Percentiles rank a stretch among this genome's conserved stretches.
Evolutionary conservation across 805 yeast species (phyloP).

Genomic region (Kodamaea lidongshanica): DNA sequence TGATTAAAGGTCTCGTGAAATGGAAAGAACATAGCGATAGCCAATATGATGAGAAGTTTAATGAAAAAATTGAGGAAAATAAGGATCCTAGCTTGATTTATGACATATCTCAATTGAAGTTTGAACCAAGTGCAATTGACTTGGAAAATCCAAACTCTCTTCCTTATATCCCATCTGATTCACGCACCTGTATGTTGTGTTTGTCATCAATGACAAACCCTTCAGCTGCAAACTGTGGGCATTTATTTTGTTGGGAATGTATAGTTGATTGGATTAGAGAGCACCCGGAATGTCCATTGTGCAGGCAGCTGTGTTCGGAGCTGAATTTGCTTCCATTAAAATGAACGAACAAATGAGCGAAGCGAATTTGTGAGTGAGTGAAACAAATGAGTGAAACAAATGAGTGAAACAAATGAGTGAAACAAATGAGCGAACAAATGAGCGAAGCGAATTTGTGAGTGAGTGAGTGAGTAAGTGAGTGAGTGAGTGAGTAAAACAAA

Average conservation of each 20-base stretch:
- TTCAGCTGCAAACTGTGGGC: slow-evolving; percentile 85
- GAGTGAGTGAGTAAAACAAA: no score
- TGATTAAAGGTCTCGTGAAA: slow-evolving; percentile 37
- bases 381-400: no score
- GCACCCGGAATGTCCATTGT: slow-evolving; percentile 84
- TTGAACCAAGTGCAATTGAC: slow-evolving; percentile 37
- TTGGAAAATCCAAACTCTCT: slow-evolving; percentile 51
- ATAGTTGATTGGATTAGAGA: slow-evolving; percentile 86
- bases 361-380: neutral
- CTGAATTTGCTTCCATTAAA: slow-evolving; percentile 58
- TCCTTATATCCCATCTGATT: slow-evolving; percentile 62
- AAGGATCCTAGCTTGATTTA: slow-evolving; percentile 1
- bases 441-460: no score
- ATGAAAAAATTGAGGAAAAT: slow-evolving; percentile 4
- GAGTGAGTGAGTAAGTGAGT: no score
- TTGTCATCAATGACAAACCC: slow-evolving; percentile 76
- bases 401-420: no score
- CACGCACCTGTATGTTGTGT: slow-evolving; percentile 82
- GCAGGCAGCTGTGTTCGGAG: slow-evolving; percentile 64
- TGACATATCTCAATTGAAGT: slow-evolving; percentile 8
- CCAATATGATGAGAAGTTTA: slow-evolving; percentile 8
- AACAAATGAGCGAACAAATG: no score
- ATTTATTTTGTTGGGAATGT: slow-evolving; percentile 88
- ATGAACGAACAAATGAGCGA: slow-evolving; percentile 14
- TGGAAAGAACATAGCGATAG: slow-evolving; percentile 18